Percentiles rank a stretch among this genome's conserved stretches.
phyloP scores from a whole-genome alignment of 78 protist species.

The Dictyostelium purpureum region DNA sequence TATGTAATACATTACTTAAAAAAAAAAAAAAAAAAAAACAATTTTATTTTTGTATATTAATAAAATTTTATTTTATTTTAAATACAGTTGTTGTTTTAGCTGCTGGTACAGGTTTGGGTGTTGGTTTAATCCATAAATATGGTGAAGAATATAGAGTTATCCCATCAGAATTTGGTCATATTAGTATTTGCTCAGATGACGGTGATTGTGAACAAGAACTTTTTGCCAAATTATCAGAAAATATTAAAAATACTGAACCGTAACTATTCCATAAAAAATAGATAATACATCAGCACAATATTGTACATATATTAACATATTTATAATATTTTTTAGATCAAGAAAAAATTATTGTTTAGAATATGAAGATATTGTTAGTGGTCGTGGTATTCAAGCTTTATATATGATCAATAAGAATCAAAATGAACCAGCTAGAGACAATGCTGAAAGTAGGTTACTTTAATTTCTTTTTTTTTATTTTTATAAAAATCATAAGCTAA shows the following conservation, averaged over 20 bases:
- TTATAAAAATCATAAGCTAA: neutral
- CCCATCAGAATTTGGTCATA: conserved; percentile 79
- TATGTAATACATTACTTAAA: neutral
- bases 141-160: conserved; percentile 24
- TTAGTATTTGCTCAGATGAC: conserved; percentile 7
- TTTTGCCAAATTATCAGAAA: neutral
- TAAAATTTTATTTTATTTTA: neutral
- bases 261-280: neutral
- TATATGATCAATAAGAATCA: neutral
- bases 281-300: neutral
- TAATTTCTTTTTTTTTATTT: neutral
- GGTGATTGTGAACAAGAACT: neutral
- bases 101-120: conserved; percentile 82
- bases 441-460: neutral
- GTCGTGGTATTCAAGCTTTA: conserved; percentile 63
- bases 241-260: neutral
- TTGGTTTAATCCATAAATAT: conserved; percentile 43
- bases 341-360: conserved; percentile 20
- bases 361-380: conserved; percentile 81
- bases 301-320: neutral
- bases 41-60: neutral
- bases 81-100: conserved; percentile 60
- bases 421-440: neutral
- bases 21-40: neutral
- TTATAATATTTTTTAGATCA: neutral